Conservation (phyloP, 805 yeast genomes). For the Wickerhamiella dianesei region DNA sequence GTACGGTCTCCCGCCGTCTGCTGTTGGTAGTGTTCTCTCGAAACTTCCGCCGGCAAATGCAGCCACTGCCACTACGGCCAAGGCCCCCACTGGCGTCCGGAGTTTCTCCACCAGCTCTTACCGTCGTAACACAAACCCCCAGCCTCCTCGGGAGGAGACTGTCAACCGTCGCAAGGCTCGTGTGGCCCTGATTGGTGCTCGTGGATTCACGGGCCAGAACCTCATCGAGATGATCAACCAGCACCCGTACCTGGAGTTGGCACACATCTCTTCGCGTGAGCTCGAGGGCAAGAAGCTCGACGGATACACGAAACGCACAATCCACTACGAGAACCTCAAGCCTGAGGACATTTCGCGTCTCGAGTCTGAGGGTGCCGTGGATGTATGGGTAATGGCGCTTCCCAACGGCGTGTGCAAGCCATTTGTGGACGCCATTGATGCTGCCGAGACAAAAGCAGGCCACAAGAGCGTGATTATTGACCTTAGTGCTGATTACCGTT, state of each 20-base stretch:
- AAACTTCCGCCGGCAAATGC: not conserved
- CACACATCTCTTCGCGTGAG: conserved; percentile 94
- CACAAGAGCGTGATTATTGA: conserved; percentile 74
- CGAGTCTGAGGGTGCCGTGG: conserved; percentile 67
- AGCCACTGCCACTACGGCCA: not conserved
- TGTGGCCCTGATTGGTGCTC: conserved; percentile 93
- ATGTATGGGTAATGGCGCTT: conserved; percentile 98
- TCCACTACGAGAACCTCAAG: conserved; percentile 73
- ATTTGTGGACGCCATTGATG: conserved; percentile 31
- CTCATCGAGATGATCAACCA: conserved; percentile 71
- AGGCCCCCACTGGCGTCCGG: conserved; percentile 2
- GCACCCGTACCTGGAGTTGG: conserved; percentile 76
- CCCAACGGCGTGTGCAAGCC: conserved; percentile 88
- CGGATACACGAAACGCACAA: conserved; percentile 73
- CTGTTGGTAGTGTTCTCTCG: not conserved
- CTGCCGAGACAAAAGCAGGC: conserved; percentile 30
- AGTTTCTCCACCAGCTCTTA: conserved; percentile 1
- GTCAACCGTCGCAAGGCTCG: conserved; percentile 47
- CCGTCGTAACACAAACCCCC: conserved; percentile 35
- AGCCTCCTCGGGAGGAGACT: conserved; percentile 59
- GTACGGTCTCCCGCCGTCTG: conserved; percentile 54
- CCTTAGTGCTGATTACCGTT: conserved; percentile 90
- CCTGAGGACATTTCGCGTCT: conserved; percentile 70
- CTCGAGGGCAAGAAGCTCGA: conserved; percentile 71
- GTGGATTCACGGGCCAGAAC: conserved; percentile 95